Base-by-base conservation (phyloP, 2,329 filamentous ascomycete species). In the Neonectria faginata region DNA sequence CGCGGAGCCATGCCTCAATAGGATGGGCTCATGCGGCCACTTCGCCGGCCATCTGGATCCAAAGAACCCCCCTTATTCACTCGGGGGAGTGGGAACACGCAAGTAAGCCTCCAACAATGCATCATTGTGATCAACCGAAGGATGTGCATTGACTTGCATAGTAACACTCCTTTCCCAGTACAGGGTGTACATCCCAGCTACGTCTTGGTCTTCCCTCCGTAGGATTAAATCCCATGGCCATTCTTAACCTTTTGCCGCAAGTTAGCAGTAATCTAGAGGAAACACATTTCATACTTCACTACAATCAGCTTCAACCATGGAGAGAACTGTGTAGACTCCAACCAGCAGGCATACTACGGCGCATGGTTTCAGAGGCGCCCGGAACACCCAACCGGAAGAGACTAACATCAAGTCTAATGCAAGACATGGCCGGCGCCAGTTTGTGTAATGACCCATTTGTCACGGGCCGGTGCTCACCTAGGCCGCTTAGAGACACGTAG, bases 401-500 rank as follows among this genome's bases (percentile, higher is more conserved):
- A 22, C 20, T 22, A 22, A 22, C n/a, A n/a, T n/a, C n/a, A n/a
- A n/a, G n/a, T n/a, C 27, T 52, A 52, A 52, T 36, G 48, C 29
- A 52, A 52, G 48, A 36, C n/a, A 52, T 25, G n/a, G n/a, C 29
- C n/a, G 12, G 29, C 29, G 7, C 8, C 25, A 36, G 33, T 36
- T 36, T 36, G 33, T 36, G 16, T 10, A 14, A n/a, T 33, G n/a
- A 18, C 48, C 48, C n/a, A 36, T 16, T 22, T 14, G 10, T 36
- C n/a, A 33, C 29, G 16, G 16, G n/a, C 48, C 29, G 29, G 14
- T 36, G 48, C 31, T 22, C 3, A 22, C 20, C 27, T 50, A 25
- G 31, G 48, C n/a, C n/a, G 48, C n/a, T 52, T 36, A 27, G 22
- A 52, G 29, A 52, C 29, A 36, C 48, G 5, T 27, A 39, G 31